phyloP scores from a whole-genome alignment of 202 grass and related monocot species.

The Schoenoplectus triqueter region DNA sequence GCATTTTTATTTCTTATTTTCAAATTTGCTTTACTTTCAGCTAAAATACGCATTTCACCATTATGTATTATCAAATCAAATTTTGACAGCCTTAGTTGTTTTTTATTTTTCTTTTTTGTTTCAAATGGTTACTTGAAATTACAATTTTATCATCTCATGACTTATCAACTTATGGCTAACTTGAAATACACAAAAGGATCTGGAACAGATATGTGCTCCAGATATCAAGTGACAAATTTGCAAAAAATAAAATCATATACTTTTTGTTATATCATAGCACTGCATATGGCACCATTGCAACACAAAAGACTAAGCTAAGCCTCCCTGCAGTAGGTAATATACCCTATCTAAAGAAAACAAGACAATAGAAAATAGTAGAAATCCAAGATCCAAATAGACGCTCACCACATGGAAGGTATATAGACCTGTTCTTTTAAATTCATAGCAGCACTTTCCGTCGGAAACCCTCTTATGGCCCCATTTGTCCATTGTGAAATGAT shows the following conservation, averaged over 20 bases:
- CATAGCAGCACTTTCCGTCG: constrained; percentile 82
- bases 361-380: background rate
- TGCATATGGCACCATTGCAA: constrained; percentile 27
- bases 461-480: constrained; percentile 84
- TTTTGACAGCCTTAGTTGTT: background rate
- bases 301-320: background rate
- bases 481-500: constrained; percentile 98
- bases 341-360: constrained; percentile 17
- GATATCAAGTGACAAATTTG: constrained; percentile 23
- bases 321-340: background rate
- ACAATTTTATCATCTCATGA: background rate
- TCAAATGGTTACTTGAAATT: background rate
- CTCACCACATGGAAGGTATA: constrained; percentile 92
- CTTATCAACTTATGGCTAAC: background rate
- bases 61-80: background rate
- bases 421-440: constrained; percentile 98
- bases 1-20: background rate
- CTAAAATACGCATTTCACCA: constrained; percentile 3
- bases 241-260: constrained; percentile 14
- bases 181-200: background rate
- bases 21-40: background rate
- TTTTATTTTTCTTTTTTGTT: background rate
- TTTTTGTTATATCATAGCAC: background rate
- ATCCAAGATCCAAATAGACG: background rate
- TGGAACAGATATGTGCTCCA: background rate